phyloP scores from a whole-genome alignment of 1,139 yeast genomes.

The Candida sanyaensis region DNA sequence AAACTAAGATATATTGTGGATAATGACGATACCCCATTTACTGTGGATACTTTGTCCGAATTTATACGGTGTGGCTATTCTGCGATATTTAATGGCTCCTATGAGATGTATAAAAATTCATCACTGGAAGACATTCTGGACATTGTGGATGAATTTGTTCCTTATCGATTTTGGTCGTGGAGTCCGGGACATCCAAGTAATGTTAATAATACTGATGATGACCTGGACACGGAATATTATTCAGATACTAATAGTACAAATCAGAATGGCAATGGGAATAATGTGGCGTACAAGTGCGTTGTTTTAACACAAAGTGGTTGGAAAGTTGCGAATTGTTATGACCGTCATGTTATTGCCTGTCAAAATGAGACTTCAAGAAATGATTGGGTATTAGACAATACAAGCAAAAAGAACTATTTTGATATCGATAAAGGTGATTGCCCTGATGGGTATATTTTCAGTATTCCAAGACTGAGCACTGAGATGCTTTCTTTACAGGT shows the following conservation, averaged over 20 bases:
- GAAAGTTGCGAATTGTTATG: constrained; percentile 66
- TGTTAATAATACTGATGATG: not conserved
- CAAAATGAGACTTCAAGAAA: constrained; percentile 37
- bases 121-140: constrained; percentile 5
- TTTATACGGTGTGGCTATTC: constrained; percentile 57
- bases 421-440: constrained; percentile 48
- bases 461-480: constrained; percentile 55
- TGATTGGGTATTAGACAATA: constrained; percentile 49
- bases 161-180: constrained; percentile 70
- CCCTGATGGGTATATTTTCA: constrained; percentile 51
- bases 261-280: constrained; percentile 16
- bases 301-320: constrained; percentile 51
- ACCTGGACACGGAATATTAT: not conserved
- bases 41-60: constrained; percentile 28
- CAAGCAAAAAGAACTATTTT: constrained; percentile 48
- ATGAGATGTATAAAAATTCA: constrained; percentile 17
- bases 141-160: constrained; percentile 22
- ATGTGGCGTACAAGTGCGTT: constrained; percentile 64
- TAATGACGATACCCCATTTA: constrained; percentile 29
- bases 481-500: constrained; percentile 36
- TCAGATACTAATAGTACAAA: not conserved
- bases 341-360: constrained; percentile 56
- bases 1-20: constrained; percentile 46
- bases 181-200: constrained; percentile 51
- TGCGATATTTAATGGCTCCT: constrained; percentile 53